Conservation (phyloP, 208 protist genomes). For the Porcisia deanei region DNA sequence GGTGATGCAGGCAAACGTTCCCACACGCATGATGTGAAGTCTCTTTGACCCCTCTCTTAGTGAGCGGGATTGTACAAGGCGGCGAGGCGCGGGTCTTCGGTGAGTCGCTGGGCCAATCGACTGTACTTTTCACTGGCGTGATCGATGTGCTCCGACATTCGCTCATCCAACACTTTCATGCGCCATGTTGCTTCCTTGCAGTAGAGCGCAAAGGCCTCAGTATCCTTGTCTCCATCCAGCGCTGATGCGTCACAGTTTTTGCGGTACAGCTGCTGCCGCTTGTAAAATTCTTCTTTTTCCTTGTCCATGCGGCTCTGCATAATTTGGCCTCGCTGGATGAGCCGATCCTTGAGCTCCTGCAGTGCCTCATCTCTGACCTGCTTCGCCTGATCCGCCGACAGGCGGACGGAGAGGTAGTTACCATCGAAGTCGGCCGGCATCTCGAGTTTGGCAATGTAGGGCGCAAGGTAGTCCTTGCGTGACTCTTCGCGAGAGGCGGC, state of each 20-base stretch:
- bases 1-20: neutral
- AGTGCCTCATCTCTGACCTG: slow-evolving; percentile 85
- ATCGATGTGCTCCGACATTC: slow-evolving; percentile 86
- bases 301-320: slow-evolving; percentile 90
- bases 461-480: slow-evolving; percentile 87
- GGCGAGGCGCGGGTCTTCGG: slow-evolving; percentile 72
- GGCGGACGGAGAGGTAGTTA: slow-evolving; percentile 70
- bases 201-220: slow-evolving; percentile 83
- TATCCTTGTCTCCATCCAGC: slow-evolving; percentile 70
- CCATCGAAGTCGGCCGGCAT: slow-evolving; percentile 67
- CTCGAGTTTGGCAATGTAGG: slow-evolving; percentile 88
- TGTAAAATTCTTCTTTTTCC: slow-evolving; percentile 87
- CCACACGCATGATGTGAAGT: neutral
- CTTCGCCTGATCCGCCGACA: slow-evolving; percentile 76
- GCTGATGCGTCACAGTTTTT: slow-evolving; percentile 66
- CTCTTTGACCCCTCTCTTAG: neutral
- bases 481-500: slow-evolving; percentile 67
- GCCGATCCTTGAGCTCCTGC: slow-evolving; percentile 86
- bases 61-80: slow-evolving; percentile 46
- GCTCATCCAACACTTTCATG: slow-evolving; percentile 91
- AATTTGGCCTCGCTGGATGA: slow-evolving; percentile 91
- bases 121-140: slow-evolving; percentile 87
- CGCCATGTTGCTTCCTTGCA: slow-evolving; percentile 91
- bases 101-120: slow-evolving; percentile 69
- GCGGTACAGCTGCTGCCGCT: slow-evolving; percentile 72